Conservation (phyloP, 2,329 filamentous ascomycete species). For the Pyrenophora seminiperda region DNA sequence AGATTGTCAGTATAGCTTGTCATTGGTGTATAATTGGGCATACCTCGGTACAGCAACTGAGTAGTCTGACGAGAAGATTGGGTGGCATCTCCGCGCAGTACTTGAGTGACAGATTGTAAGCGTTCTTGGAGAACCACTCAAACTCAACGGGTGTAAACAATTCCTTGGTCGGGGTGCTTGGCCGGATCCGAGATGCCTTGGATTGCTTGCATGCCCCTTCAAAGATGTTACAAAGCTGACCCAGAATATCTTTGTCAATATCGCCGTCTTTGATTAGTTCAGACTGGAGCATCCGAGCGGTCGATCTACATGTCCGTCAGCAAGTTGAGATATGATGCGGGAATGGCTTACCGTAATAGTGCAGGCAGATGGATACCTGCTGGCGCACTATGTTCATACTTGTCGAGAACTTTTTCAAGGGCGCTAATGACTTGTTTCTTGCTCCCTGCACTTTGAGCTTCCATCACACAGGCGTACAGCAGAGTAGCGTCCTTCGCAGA, state of each 20-base stretch:
- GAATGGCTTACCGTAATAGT: conserved; percentile 64
- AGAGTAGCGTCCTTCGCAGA: conserved; percentile 63
- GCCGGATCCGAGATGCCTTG: conserved; percentile 50
- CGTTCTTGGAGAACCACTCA: conserved; percentile 82
- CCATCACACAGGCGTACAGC: conserved; percentile 79
- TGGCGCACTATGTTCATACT: conserved; percentile 56
- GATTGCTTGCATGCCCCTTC: conserved; percentile 57
- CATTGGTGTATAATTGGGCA: neutral
- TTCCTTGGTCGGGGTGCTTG: conserved; percentile 49
- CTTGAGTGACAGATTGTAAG: conserved; percentile 77
- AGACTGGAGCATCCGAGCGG: conserved; percentile 52
- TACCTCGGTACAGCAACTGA: conserved; percentile 53
- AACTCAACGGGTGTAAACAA: conserved; percentile 68
- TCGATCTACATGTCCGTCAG: conserved; percentile 45
- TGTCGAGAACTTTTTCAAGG: conserved; percentile 65
- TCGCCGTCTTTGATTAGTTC: conserved; percentile 48
- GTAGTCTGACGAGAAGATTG: conserved; percentile 60
- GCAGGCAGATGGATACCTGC: conserved; percentile 64
- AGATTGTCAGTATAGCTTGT: conserved; percentile 1
- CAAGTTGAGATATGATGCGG: conserved; percentile 26
- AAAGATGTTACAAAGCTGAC: conserved; percentile 62
- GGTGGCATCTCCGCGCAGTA: conserved; percentile 64
- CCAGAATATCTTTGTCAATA: conserved; percentile 33
- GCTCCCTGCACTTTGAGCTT: conserved; percentile 71
- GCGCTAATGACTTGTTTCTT: conserved; percentile 63